Evolutionary conservation across 257 asterid genomes (phyloP), one percentile per base, ranked within the genome.

Genomic region (Catharanthus roseus): DNA sequence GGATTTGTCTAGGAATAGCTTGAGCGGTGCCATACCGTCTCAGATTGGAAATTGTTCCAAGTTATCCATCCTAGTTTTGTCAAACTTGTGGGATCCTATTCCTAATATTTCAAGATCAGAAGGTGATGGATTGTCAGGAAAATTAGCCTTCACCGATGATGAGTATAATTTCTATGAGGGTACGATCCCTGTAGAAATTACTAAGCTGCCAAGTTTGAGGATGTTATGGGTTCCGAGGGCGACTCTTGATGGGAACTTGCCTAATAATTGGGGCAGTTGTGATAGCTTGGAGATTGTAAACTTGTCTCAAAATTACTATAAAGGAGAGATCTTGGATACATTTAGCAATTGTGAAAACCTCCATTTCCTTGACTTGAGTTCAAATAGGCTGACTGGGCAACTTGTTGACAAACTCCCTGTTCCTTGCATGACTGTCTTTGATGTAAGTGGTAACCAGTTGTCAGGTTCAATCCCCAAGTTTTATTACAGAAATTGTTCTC

Each of bases 211-310:
- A 13, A 86, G 89, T 84, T 82, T 93, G 96, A 85, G 83, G 82
- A 82, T 91, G 91, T 45, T 93, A 73, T 93, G 99, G 99, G 93
- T 88, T 72, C 97, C 97, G 0, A 60, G 95, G 72, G 90, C 99
- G 50, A 86, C 84, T 69, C 84, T 89, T 18, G 83, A 82, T 63
- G 99, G 95, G 19, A 55, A 74, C 47, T 75, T 93, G 45, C 96
- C 99, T 1, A 78, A 68, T 54, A 77, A 67, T 68, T 91, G 99
- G 99, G 90, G 91, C 76, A 78, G 84, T 56, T 93, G 99, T 81
- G 65, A 55, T 33, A 88, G 80, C 77, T 69, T 91, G 85, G 97
- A 91, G 87, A 78, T 91, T 84, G 70, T 93, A 81, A 93, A 88
- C 72, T 79, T 91, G 86, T 96, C 89, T 75, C 96, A 85, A 58